Conservation (phyloP, 352 stramenopile species). For the Pythium grandisporangium region DNA sequence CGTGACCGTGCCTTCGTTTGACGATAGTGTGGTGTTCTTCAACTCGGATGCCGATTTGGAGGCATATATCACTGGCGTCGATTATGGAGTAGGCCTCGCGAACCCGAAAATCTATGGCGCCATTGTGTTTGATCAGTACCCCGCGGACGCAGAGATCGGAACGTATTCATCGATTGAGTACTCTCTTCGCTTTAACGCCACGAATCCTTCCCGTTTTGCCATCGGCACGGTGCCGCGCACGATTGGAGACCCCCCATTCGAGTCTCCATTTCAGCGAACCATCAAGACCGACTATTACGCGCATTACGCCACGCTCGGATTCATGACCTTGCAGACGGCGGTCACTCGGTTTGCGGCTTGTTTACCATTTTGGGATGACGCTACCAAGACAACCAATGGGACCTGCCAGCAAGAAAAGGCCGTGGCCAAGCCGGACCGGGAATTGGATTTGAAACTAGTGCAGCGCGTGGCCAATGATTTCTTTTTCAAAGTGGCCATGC, state of each 20-base stretch:
- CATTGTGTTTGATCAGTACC: slow-evolving; percentile 48
- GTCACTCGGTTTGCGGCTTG: slow-evolving; percentile 54
- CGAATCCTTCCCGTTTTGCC: slow-evolving; percentile 8
- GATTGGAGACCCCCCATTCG: slow-evolving; percentile 30
- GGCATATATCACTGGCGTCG: slow-evolving; percentile 20
- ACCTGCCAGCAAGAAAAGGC: slow-evolving; percentile 31
- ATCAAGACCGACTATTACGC: slow-evolving; percentile 30
- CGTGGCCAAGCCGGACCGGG: slow-evolving; percentile 12
- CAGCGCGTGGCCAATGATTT: slow-evolving; percentile 22
- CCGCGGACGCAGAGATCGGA: slow-evolving; percentile 27
- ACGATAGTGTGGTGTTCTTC: slow-evolving; percentile 62
- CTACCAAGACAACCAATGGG: slow-evolving; percentile 23
- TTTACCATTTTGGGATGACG: slow-evolving; percentile 31
- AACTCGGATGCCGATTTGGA: slow-evolving; percentile 28
- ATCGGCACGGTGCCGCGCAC: slow-evolving; percentile 28
- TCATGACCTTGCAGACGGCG: slow-evolving; percentile 62
- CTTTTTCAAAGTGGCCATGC: slow-evolving; percentile 7
- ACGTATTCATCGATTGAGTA: slow-evolving; percentile 42
- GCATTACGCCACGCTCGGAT: slow-evolving; percentile 28
- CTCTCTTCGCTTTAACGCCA: slow-evolving; percentile 58
- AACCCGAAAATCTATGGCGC: slow-evolving; percentile 45
- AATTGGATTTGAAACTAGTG: slow-evolving; percentile 11
- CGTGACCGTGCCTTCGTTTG: slow-evolving; percentile 32
- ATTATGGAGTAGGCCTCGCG: slow-evolving; percentile 36
- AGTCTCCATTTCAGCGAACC: slow-evolving; percentile 32